Conservation (phyloP, 1,284 basidiomycete species). For the Cutaneotrichosporon sp. region DNA sequence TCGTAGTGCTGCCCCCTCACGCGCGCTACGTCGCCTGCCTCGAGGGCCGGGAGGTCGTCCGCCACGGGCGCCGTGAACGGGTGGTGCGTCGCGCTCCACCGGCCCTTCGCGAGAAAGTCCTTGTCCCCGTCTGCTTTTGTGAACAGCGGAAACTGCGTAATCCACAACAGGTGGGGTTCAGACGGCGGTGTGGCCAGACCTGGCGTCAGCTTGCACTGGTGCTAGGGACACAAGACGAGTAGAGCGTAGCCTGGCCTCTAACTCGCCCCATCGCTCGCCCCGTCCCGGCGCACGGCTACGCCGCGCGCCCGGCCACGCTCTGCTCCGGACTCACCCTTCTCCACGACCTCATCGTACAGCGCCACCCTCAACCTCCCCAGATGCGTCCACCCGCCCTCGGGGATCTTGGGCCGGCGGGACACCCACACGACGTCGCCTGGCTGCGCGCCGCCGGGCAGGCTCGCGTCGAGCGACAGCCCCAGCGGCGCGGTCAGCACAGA, state of each 20-base stretch:
- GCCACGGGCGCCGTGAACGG: constrained; percentile 95
- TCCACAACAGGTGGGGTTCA: constrained; percentile 81
- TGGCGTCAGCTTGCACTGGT: constrained; percentile 27
- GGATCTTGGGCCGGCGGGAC: constrained; percentile 50
- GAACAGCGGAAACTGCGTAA: constrained; percentile 93
- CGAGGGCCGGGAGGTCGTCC: constrained; percentile 71
- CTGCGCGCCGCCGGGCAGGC: constrained; percentile 37
- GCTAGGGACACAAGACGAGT: too few relatives aligned
- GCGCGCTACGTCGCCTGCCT: constrained; percentile 60
- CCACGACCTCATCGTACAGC: constrained; percentile 60
- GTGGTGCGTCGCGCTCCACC: constrained; percentile 88
- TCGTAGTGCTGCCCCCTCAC: constrained; percentile 95
- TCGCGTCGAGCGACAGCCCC: constrained; percentile 33
- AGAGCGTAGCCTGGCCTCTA: too few relatives aligned
- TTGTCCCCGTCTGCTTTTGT: constrained; percentile 84
- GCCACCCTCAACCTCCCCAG: constrained; percentile 68
- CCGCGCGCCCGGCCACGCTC: background rate
- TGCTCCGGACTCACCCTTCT: constrained; percentile 57
- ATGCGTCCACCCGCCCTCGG: constrained; percentile 74
- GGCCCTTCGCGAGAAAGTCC: constrained; percentile 70
- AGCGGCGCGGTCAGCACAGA: constrained; percentile 37
- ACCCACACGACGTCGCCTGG: constrained; percentile 55
- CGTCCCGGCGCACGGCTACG: too few relatives aligned
- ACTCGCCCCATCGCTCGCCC: too few relatives aligned
- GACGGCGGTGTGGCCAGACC: constrained; percentile 56